A percentile compares a stretch with the other conserved stretches of the same genome.
phyloP scores from a whole-genome alignment of 331 rosid genomes.

The Rosa hybrid region DNA sequence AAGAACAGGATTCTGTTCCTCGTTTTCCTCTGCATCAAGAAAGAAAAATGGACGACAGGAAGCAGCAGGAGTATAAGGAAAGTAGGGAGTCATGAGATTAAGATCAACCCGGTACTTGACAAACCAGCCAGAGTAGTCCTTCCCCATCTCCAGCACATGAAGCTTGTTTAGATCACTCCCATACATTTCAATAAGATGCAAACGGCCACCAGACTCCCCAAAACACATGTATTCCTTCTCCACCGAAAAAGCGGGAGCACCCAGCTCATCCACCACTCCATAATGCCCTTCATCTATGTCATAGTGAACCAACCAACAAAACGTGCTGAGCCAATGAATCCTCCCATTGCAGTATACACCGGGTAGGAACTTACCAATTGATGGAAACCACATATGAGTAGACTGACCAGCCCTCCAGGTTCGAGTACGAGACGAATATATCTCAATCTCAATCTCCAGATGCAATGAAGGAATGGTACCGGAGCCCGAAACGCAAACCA shows the following conservation, averaged over 20 bases:
- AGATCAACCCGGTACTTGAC: constrained; percentile 27
- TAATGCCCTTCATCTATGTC: background rate
- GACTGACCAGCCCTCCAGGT: constrained; percentile 14
- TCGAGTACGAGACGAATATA: constrained; percentile 24
- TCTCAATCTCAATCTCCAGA: background rate
- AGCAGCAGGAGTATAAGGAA: too few relatives aligned
- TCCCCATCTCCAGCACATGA: constrained; percentile 24
- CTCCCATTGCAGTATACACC: constrained; percentile 32
- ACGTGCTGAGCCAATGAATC: constrained; percentile 21
- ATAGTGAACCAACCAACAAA: background rate
- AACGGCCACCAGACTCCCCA: constrained; percentile 25
- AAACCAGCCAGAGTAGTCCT: constrained; percentile 34
- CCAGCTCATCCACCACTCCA: background rate
- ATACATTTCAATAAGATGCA: constrained; percentile 10
- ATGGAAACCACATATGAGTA: background rate
- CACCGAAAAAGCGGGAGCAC: background rate
- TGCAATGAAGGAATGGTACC: background rate
- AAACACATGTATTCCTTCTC: background rate
- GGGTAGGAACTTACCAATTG: background rate
- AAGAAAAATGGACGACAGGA: background rate
- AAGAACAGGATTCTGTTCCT: background rate
- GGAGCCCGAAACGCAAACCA: constrained; percentile 13
- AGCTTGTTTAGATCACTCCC: background rate
- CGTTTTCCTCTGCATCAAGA: background rate
- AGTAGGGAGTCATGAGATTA: background rate